These are phyloP conservation scores for Ustilago xerochloae DNA, from an alignment of 1,284 basidiomycete genomes.

Conservation along the genomic window DNA sequence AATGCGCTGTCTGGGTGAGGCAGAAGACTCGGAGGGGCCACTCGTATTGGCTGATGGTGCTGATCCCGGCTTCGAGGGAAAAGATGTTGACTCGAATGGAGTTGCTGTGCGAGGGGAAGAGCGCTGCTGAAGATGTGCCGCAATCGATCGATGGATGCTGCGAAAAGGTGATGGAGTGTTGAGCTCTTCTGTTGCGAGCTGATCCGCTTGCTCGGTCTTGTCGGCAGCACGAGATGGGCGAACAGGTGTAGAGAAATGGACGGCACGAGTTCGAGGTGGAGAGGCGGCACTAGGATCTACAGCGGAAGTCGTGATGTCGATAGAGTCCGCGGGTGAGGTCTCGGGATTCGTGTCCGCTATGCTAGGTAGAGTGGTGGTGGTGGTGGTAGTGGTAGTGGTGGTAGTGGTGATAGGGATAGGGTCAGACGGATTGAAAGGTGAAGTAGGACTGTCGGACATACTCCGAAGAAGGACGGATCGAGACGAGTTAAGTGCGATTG, in stretches of 20 bases:
- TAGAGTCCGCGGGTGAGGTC: background rate
- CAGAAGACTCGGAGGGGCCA: background rate
- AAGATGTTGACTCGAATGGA: background rate
- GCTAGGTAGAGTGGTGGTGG: background rate
- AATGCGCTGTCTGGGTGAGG: constrained; percentile 9
- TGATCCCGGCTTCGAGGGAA: background rate
- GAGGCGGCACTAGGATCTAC: background rate
- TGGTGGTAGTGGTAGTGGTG: background rate
- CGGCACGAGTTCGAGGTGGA: constrained; percentile 7
- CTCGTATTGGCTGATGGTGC: background rate
- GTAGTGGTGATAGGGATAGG: background rate
- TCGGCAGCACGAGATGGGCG: background rate
- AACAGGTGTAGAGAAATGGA: constrained; percentile 9
- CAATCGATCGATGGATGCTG: constrained; percentile 26
- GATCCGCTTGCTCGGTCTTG: background rate
- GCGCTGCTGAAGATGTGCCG: constrained; percentile 21
- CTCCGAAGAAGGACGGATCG: constrained; percentile 9
- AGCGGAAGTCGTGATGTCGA: background rate
- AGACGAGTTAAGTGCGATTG: background rate
- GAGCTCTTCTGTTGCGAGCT: background rate
- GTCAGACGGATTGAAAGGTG: background rate
- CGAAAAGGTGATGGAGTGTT: constrained; percentile 9
- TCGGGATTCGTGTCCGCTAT: too few relatives aligned
- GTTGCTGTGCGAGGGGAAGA: constrained; percentile 6
- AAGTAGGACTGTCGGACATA: constrained; percentile 20